Evolutionary conservation across 2,329 filamentous ascomycete species (phyloP), one percentile per base, ranked within the genome.

Genomic region (Aspergillus novofumigatus): DNA sequence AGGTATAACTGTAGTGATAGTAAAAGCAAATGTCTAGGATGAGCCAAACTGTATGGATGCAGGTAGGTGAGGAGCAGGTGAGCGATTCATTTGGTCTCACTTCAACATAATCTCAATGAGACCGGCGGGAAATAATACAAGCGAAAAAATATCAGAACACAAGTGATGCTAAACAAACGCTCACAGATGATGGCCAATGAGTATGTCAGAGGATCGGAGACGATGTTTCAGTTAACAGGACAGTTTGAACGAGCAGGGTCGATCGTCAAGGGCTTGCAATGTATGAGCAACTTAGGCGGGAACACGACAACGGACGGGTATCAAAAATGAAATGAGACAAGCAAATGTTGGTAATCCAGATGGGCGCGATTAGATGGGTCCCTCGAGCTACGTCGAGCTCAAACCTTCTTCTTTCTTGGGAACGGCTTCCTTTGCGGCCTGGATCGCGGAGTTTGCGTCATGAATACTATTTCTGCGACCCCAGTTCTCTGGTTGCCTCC

Each of bases 401-500:
- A 11, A 23, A 6, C 9, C 9, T 4, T 17, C 9, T 26, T 47
- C 44, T 17, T 47, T 47, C 21, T 47, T 23, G 44, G 57, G 52
- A 42, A 57, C 54, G 55, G 65, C 53, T 49, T 60, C 63, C 48
- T 58, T 59, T 35, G 67, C 62, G 54, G 68, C 67, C 60, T 67
- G 64, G 23, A 47, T 47, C 52, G 69, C 60, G 59, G 67, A 59
- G 25, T 60, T 58, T 20, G 68, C 62, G 21, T 79, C 81, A 62
- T 92, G 89, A 41, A 92, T 79, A 69, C 90, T 95, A 54, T 87
- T 88, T 58, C 92, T 83, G 44, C 93, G 83, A 0, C 92, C 92
- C 93, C 93, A 97, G 67, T 96, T 95, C 60, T 83, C 83, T 0
- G 93, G 93, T 75, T 96, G 91, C 49, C 92, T 81, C 77, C 93